Evolutionary conservation across 495 filamentous ascomycete genomes (phyloP).

Genomic region (Penicillium nucicola): DNA sequence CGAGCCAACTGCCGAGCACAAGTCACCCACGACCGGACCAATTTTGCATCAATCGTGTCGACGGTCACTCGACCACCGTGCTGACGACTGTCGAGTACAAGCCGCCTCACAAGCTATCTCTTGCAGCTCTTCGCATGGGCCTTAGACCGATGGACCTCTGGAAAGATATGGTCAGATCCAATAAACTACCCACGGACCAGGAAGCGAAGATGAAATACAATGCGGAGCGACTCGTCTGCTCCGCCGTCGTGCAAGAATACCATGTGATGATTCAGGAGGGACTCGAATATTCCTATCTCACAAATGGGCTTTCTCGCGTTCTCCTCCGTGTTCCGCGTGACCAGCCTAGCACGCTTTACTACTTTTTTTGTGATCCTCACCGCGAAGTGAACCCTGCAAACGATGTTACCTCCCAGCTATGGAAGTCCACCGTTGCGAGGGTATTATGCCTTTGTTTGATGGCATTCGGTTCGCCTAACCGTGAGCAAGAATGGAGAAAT

Average conservation of each 20-base stretch:
- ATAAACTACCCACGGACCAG: constrained; percentile 15
- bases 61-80: constrained; percentile 17
- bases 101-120: constrained; percentile 32
- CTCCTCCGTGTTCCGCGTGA: constrained; percentile 31
- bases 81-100: constrained; percentile 33
- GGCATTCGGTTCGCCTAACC: constrained; percentile 17
- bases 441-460: constrained; percentile 29
- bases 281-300: constrained; percentile 28
- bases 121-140: constrained; percentile 23
- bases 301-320: constrained; percentile 26
- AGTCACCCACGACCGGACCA: constrained; percentile 12
- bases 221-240: constrained; percentile 15
- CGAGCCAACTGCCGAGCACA: neutral
- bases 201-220: constrained; percentile 24
- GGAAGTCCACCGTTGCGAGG: constrained; percentile 18
- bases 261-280: constrained; percentile 32
- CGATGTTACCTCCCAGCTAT: neutral
- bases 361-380: constrained; percentile 33
- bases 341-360: constrained; percentile 34
- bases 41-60: constrained; percentile 21
- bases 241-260: constrained; percentile 24
- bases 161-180: constrained; percentile 14
- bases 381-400: constrained; percentile 18
- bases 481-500: constrained; percentile 33
- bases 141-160: constrained; percentile 22